These are phyloP conservation scores for Vitis vinifera DNA, from an alignment of 164 flowering plant genomes.

Conservation along the genomic window ASM3070453v1 NC_081809.1:8140501-8141000, in stretches of 20 bases:
- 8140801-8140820: neutral
- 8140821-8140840: slow-evolving; percentile 13
- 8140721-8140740: slow-evolving; percentile 49
- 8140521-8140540: too few relatives aligned
- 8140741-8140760: slow-evolving; percentile 46
- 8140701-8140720: slow-evolving; percentile 43
- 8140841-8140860: slow-evolving; percentile 13
- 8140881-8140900: slow-evolving; percentile 14
- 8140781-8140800: slow-evolving; percentile 24
- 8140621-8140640: neutral
- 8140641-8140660: slow-evolving; percentile 23
- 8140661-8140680: slow-evolving; percentile 44
- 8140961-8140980: slow-evolving; percentile 19
- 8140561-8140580: too few relatives aligned
- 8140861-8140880: slow-evolving; percentile 19
- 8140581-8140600: too few relatives aligned
- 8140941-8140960: slow-evolving; percentile 18
- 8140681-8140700: slow-evolving; percentile 33
- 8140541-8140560: too few relatives aligned
- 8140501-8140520: too few relatives aligned
- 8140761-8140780: slow-evolving; percentile 36
- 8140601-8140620: too few relatives aligned
- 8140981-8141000: slow-evolving; percentile 20
- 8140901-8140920: slow-evolving; percentile 18
- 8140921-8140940: slow-evolving; percentile 17